A percentile compares a stretch with the other conserved stretches of the same genome.
Conservation (phyloP, 2,329 filamentous ascomycete species). For the Gyromitra esculenta region DNA sequence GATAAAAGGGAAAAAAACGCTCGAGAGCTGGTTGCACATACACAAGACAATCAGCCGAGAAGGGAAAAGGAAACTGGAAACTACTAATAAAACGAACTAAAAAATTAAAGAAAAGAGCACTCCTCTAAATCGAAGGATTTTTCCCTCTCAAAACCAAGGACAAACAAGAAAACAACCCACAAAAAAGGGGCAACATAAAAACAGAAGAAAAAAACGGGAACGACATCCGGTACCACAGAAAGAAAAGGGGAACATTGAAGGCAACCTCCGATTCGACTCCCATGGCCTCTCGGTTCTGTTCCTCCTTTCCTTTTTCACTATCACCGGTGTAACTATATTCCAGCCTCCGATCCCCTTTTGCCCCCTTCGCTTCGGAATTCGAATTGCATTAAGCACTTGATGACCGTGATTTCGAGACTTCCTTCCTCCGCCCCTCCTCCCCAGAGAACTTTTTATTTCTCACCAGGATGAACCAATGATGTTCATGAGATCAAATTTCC, state of each 20-base stretch:
- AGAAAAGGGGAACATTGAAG: conserved; percentile 32
- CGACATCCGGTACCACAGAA: conserved; percentile 39
- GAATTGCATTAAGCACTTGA: conserved; percentile 33
- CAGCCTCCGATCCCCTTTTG: conserved; percentile 11
- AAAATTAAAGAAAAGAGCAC: conserved; percentile 50
- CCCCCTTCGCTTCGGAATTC: conserved; percentile 32
- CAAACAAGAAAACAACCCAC: conserved; percentile 41
- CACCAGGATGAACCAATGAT: conserved; percentile 20
- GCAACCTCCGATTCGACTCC: conserved; percentile 33
- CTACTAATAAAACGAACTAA: conserved; percentile 54
- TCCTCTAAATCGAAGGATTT: conserved; percentile 51
- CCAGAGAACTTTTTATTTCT: conserved; percentile 19
- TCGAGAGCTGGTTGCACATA: conserved; percentile 44
- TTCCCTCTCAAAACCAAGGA: conserved; percentile 42
- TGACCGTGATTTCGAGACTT: conserved; percentile 26
- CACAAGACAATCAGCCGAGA: conserved; percentile 48
- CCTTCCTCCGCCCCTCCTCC: conserved; percentile 7
- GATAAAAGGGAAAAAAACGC: conserved; percentile 39
- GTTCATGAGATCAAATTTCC: conserved; percentile 36
- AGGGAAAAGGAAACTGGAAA: conserved; percentile 43
- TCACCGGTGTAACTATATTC: conserved; percentile 39
- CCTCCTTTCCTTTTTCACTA: conserved; percentile 34
- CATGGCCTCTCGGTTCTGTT: not conserved
- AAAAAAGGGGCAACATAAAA: conserved; percentile 41
- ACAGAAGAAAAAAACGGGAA: conserved; percentile 40